A percentile compares a stretch with the other conserved stretches of the same genome.
Evolutionary conservation across 345 rosid species (phyloP).

Genomic region (Combretum micranthum): DNA sequence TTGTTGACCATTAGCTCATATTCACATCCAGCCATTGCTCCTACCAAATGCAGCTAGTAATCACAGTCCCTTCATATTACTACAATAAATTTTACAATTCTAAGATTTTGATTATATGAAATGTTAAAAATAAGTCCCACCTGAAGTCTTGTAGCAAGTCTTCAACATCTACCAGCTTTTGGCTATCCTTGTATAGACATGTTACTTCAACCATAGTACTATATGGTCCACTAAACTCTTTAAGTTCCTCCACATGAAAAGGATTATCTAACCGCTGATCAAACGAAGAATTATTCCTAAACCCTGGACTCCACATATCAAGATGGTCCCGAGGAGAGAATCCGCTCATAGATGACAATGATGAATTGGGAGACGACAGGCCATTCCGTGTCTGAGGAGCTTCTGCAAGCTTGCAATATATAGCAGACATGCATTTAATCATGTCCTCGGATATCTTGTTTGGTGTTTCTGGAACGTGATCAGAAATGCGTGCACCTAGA

Average conservation of each 20-base stretch:
- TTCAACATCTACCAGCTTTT: constrained; percentile 68
- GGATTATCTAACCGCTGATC: constrained; percentile 75
- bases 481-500: constrained; percentile 82
- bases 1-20: too few species aligned
- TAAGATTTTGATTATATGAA: too few species aligned
- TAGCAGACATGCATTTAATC: constrained; percentile 85
- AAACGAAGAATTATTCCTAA: constrained; percentile 69
- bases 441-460: constrained; percentile 93
- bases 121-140: constrained; percentile 25
- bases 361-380: constrained; percentile 73
- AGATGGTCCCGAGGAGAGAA: constrained; percentile 69
- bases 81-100: too few species aligned
- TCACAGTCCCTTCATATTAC: too few species aligned
- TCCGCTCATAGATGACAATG: constrained; percentile 54
- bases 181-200: constrained; percentile 68
- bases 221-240: constrained; percentile 91
- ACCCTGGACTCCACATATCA: constrained; percentile 85
- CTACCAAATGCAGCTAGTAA: too few species aligned
- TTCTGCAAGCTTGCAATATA: constrained; percentile 85
- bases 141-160: constrained; percentile 72
- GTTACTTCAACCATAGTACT: constrained; percentile 81
- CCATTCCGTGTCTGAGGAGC: constrained; percentile 53
- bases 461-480: constrained; percentile 87
- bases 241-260: constrained; percentile 75
- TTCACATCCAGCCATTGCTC: too few species aligned